A percentile compares a stretch with the other conserved stretches of the same genome.
These are phyloP conservation scores for Adansonia madagascariensis DNA, from an alignment of 441 rosid species.

Conservation along the genomic window DNA sequence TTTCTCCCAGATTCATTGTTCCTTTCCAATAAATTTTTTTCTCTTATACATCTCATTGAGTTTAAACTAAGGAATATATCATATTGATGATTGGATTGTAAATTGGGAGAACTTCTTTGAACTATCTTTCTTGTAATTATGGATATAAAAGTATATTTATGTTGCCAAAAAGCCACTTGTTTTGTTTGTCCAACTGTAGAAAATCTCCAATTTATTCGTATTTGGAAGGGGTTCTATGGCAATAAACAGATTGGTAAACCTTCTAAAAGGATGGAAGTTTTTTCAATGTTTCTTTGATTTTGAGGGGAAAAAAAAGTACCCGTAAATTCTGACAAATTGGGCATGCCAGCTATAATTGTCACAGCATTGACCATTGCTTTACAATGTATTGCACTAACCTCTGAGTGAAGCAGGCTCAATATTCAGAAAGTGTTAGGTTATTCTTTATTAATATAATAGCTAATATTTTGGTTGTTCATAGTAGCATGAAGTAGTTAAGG, in stretches of 20 bases:
- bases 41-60: constrained; percentile 1
- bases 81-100: not conserved
- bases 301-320: not conserved
- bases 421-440: not conserved
- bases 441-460: not conserved
- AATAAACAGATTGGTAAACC: not conserved
- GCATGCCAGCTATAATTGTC: not conserved
- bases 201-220: not conserved
- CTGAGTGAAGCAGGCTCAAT: not conserved
- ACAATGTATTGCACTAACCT: not conserved
- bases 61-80: not conserved
- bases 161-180: not conserved
- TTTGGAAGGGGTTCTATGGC: not conserved
- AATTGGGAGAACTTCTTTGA: not conserved
- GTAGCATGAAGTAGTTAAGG: not conserved
- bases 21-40: not conserved
- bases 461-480: not conserved
- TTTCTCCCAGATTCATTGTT: constrained; percentile 28
- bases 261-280: not conserved
- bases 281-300: not conserved
- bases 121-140: not conserved
- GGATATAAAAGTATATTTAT: not conserved
- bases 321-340: not conserved
- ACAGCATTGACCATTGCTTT: not conserved
- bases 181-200: not conserved